Base-by-base conservation (phyloP, 495 filamentous ascomycete species). In the Trichoderma virens region DNA sequence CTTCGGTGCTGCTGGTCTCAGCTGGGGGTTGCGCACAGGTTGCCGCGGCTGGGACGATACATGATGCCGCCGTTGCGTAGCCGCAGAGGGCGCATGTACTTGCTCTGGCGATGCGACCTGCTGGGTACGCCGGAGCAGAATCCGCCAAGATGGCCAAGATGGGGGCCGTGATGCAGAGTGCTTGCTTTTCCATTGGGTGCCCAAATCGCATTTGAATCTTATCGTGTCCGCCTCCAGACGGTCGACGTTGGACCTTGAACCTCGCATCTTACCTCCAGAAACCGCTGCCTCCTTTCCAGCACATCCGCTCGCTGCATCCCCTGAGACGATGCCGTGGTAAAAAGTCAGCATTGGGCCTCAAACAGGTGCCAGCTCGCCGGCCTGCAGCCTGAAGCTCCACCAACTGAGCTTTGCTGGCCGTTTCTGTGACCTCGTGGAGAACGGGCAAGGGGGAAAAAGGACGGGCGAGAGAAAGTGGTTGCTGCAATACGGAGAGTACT, bases 191-290 rank as follows among this genome's bases (percentile, higher is more conserved):
- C 11, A 5, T 35, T 11, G 32, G 5, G 32, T 11, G 32, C n/a
- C n/a, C n/a, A n/a, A n/a, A n/a, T n/a, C n/a, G n/a, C n/a, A n/a
- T n/a, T n/a, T n/a, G n/a, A n/a, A n/a, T n/a, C n/a, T n/a, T n/a
- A n/a, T n/a, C n/a, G n/a, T n/a, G n/a, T n/a, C n/a, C n/a, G n/a
- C n/a, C n/a, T n/a, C n/a, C n/a, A n/a, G n/a, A n/a, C n/a, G n/a
- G n/a, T n/a, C n/a, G n/a, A n/a, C n/a, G n/a, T 51, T n/a, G 45
- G 8, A 20, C n/a, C 45, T 51, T 51, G 18, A 14, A 30, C 16
- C 51, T 56, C 51, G 51, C 51, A 56, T 28, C 51, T 56, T 56
- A 30, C 51, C 51, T 56, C 51, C 51, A 56, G 18, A 56, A 56
- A 27, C 23, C 11, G 25, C 51, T 8, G 25, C 51, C 51, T 56